Evolutionary conservation across 441 rosid species (phyloP), one percentile per base, ranked within the genome.

Genomic region (Arabidopsis lyrata): DNA sequence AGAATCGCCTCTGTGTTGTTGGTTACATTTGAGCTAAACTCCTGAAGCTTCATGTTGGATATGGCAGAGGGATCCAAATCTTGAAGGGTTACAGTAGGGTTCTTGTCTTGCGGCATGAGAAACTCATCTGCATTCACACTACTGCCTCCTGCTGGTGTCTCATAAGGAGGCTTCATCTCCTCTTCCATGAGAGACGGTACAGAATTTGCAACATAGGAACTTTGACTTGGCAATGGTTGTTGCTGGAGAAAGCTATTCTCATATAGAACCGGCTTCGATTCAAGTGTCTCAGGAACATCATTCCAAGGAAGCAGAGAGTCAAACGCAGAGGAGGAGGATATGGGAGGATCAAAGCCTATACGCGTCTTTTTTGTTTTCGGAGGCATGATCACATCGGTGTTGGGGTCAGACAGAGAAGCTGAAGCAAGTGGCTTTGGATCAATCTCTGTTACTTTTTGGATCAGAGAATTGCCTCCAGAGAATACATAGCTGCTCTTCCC

Each of bases 231-330:
- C 49, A 81, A 29, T 36, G 88, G 83, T 39, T 67, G 80, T 31
- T 68, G 78, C 53, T 77, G 83, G 71, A 63, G 78, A 64, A 84
- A 85, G 76, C 83, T 79, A 59, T 76, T 84, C 69, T 81, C 87
- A 32, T 63, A 75, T 29, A 66, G 83, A 68, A 72, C 75, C 32
- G 80, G 90, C 70, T 87, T 86, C 42, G 83, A 72, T 63, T 77
- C 85, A 63, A 74, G 66, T 42, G 53, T 20, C 42, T 84, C 81
- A 27, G 92, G 75, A 80, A 80, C 77, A 66, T 86, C 86, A 48
- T 63, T 58, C 96, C 93, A 88, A 12, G 84, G 75, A 63, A 80
- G 73, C 16, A 79, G 70, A 31, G 90, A 81, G 67, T 78, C 85
- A 61, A 83, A 81, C 22, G 82, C 75, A n/a, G 73, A 31, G 48